Evolutionary conservation across 2,329 filamentous ascomycete genomes (phyloP), one percentile per base, ranked within the genome.

Genomic region (Penicillium oxalicum): DNA sequence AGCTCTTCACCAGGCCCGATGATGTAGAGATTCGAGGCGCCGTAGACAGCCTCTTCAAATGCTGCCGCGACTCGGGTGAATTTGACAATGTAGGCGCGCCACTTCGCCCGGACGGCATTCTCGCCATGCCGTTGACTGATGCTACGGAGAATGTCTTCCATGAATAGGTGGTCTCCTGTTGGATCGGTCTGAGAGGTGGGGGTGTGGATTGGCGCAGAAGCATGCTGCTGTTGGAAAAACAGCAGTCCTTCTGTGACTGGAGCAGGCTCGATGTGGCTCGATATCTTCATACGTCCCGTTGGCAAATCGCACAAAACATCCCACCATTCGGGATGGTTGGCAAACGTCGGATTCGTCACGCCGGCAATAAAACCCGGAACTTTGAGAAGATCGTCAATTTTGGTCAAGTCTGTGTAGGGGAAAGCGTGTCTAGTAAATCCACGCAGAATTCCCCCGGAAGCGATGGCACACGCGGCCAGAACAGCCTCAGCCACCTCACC

Each of bases 401-500:
- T 98, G 55, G 90, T 96, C 38, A 98, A 77, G 72, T 98, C 93
- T 1, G 93, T 98, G 65, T 98, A 98, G 2, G 93, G 93, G 65
- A 98, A 98, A 0, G 93, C 93, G 70, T 97, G 89, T 13, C 93
- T 82, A 7, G 91, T 95, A 70, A 98, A 98, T 27, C 93, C 93
- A 49, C 91, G 81, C 33, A 98, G 75, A n/a, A 95, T 76, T 5
- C 93, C 91, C 18, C 93, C 93, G 9, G 91, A 96, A 11, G 87
- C 91, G 40, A 98, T 78, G 9, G 93, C 89, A 68, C 93, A 98
- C 1, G 93, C 91, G n/a, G 90, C 93, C 7, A 98, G 79, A 3
- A 98, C 93, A n/a, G 93, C 91, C 72, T 98, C 91, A 2, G 93
- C 93, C 26, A 98, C 93, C 64, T 96, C 91, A 24, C 91, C 90